These are phyloP conservation scores for Leccinum subgranulosum DNA, from an alignment of 768 basidiomycete genomes.

Conservation along the genomic window DNA sequence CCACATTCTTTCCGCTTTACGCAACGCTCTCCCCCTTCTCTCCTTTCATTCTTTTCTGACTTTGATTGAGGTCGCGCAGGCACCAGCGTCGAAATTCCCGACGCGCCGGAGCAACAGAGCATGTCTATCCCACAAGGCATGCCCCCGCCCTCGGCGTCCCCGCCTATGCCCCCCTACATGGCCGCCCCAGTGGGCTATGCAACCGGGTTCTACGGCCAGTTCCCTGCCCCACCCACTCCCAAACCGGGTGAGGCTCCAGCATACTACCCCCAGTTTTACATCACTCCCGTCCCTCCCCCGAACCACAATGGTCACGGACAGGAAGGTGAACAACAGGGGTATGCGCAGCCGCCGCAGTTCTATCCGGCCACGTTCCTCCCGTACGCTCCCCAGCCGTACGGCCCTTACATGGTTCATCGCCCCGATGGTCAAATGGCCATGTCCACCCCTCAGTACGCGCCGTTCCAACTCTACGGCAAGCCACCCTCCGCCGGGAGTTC, in stretches of 20 bases:
- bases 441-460: slow-evolving; percentile 35
- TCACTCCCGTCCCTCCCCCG: slow-evolving; percentile 40
- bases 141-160: slow-evolving; percentile 42
- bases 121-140: slow-evolving; percentile 42
- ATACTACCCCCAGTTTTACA: slow-evolving; percentile 51
- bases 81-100: slow-evolving; percentile 46
- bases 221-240: slow-evolving; percentile 43
- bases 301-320: slow-evolving; percentile 39
- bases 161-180: slow-evolving; percentile 51
- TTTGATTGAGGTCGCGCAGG: slow-evolving; percentile 56
- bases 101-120: slow-evolving; percentile 42
- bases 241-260: slow-evolving; percentile 52
- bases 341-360: slow-evolving; percentile 42
- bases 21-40: slow-evolving; percentile 7
- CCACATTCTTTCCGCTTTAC: slow-evolving; percentile 17
- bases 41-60: slow-evolving; percentile 36
- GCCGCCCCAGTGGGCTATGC: slow-evolving; percentile 49
- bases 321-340: slow-evolving; percentile 39
- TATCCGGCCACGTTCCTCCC: slow-evolving; percentile 48
- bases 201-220: slow-evolving; percentile 54
- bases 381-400: slow-evolving; percentile 45
- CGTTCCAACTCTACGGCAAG: slow-evolving; percentile 40
- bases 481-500: slow-evolving; percentile 35
- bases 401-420: slow-evolving; percentile 47
- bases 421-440: slow-evolving; percentile 38